These are phyloP conservation scores for Penicillium sp. DNA, from an alignment of 2,329 filamentous ascomycete species.

Conservation along the genomic window DNA sequence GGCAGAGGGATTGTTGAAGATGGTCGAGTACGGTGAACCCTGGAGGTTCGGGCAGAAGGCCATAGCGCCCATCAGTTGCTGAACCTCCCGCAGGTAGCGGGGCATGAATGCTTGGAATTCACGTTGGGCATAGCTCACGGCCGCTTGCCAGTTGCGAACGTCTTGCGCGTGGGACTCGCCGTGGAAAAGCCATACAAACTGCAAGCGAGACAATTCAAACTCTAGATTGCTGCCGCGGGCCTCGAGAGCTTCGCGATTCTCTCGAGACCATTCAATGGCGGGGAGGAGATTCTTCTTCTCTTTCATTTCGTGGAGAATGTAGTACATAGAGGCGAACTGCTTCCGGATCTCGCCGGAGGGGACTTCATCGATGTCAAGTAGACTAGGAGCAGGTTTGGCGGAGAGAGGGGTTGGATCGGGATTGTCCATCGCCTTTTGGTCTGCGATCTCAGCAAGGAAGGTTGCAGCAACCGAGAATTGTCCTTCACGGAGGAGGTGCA, in stretches of 20 bases:
- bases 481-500: slow-evolving; percentile 93
- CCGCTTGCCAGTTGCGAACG: slow-evolving; percentile 46
- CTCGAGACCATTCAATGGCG: slow-evolving; percentile 82
- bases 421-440: slow-evolving; percentile 43
- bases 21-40: slow-evolving; percentile 73
- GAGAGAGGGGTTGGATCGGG: slow-evolving; percentile 30
- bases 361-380: slow-evolving; percentile 57
- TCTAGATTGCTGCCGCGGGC: slow-evolving; percentile 86
- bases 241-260: slow-evolving; percentile 71
- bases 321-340: slow-evolving; percentile 87
- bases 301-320: slow-evolving; percentile 77
- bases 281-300: slow-evolving; percentile 70
- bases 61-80: slow-evolving; percentile 78
- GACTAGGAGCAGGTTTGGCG: slow-evolving; percentile 40
- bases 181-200: slow-evolving; percentile 86
- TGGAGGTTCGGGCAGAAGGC: slow-evolving; percentile 74
- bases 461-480: slow-evolving; percentile 85
- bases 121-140: slow-evolving; percentile 72
- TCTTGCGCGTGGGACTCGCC: slow-evolving; percentile 60
- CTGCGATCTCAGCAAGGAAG: slow-evolving; percentile 72
- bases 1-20: slow-evolving; percentile 73
- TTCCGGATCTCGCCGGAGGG: slow-evolving; percentile 70
- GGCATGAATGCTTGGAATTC: slow-evolving; percentile 74
- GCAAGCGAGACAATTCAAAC: slow-evolving; percentile 87
- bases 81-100: slow-evolving; percentile 76